A percentile compares a stretch with the other conserved stretches of the same genome.
Evolutionary conservation across 169 alveolate species (phyloP).

Genomic region (Plasmodium gaboni): DNA sequence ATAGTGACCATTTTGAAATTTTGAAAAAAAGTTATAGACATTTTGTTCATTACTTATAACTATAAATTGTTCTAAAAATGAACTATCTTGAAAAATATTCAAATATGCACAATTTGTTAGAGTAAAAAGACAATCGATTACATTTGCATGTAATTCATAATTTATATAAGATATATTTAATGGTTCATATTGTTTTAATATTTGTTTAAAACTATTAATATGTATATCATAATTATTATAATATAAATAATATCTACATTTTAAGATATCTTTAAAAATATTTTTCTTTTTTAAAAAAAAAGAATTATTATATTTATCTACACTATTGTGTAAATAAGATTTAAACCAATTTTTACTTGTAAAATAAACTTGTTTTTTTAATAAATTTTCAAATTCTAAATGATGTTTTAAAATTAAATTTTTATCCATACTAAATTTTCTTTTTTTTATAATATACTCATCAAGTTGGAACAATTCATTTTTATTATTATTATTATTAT

Average conservation of each 20-base stretch:
- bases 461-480: conserved; percentile 39
- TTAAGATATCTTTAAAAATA: conserved; percentile 23
- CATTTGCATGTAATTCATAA: conserved; percentile 32
- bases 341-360: conserved; percentile 65
- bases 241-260: conserved; percentile 45
- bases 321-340: conserved; percentile 17
- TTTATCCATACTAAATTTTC: conserved; percentile 33
- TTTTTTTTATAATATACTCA: conserved; percentile 18
- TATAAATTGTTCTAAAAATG: conserved; percentile 25
- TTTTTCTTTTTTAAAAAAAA: conserved; percentile 34
- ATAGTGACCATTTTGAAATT: conserved; percentile 30
- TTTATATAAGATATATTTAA: conserved; percentile 25
- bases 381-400: conserved; percentile 33
- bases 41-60: conserved; percentile 41
- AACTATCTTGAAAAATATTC: conserved; percentile 30
- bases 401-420: conserved; percentile 14
- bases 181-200: conserved; percentile 69
- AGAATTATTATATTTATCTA: conserved; percentile 29
- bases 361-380: conserved; percentile 53
- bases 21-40: conserved; percentile 47
- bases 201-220: conserved; percentile 57
- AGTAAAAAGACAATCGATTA: conserved; percentile 61
- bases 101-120: conserved; percentile 53
- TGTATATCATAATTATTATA: conserved; percentile 39
- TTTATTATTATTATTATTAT: background rate